phyloP scores from a whole-genome alignment of 177 flowering plant species.

The Vitis hybrid region DNA sequence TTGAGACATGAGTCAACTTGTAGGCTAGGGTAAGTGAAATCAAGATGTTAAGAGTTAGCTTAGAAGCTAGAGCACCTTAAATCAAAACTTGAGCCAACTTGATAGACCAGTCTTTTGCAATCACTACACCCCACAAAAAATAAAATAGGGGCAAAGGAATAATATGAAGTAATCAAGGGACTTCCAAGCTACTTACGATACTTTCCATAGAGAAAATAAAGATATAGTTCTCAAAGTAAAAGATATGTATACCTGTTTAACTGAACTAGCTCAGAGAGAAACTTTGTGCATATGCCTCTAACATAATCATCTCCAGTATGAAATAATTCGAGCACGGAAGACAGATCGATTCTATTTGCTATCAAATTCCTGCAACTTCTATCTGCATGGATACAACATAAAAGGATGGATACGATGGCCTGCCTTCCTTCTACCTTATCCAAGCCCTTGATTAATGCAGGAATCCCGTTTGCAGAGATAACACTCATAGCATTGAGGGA shows the following conservation, averaged over 20 bases:
- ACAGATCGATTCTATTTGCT: slow-evolving; percentile 53
- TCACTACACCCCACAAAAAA: too few species aligned
- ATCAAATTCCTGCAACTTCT: slow-evolving; percentile 51
- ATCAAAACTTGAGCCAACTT: too few species aligned
- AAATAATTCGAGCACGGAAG: slow-evolving; percentile 66
- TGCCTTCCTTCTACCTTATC: slow-evolving; percentile 47
- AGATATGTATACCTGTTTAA: slow-evolving; percentile 50
- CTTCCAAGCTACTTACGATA: too few species aligned
- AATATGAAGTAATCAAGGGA: too few species aligned
- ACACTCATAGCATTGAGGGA: slow-evolving; percentile 42
- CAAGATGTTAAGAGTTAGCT: too few species aligned
- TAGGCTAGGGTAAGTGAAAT: too few species aligned
- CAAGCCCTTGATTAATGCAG: slow-evolving; percentile 50
- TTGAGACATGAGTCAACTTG: too few species aligned
- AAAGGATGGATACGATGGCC: slow-evolving; percentile 47
- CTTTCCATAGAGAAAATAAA: neutral
- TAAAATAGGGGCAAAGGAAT: too few species aligned
- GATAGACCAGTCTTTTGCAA: too few species aligned
- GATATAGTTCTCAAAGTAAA: neutral
- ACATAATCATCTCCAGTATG: slow-evolving; percentile 59
- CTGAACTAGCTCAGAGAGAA: slow-evolving; percentile 58
- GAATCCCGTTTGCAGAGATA: slow-evolving; percentile 54
- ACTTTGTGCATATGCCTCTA: slow-evolving; percentile 56
- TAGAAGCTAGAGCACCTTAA: too few species aligned
- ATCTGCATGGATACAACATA: slow-evolving; percentile 63